These are phyloP conservation scores for Farysia itapuensis DNA, from an alignment of 1,284 basidiomycete species.

Conservation along the genomic window DNA sequence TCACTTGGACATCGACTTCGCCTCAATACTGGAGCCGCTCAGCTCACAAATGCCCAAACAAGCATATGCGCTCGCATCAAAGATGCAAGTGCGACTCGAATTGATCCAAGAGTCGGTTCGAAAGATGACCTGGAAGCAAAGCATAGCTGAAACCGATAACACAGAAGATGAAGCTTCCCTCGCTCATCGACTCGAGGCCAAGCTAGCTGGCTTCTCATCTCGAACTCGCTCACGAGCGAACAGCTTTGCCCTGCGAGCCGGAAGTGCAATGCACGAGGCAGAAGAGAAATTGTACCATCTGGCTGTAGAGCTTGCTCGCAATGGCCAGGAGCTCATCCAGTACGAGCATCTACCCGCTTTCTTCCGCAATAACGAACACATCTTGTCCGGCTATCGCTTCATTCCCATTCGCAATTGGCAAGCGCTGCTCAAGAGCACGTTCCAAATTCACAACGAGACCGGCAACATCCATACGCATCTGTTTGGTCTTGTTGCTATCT, in stretches of 20 bases:
- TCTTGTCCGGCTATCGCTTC: constrained; percentile 57
- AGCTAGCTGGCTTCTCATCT: constrained; percentile 17
- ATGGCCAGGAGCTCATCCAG: constrained; percentile 46
- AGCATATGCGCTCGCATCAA: constrained; percentile 27
- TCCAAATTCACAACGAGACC: constrained; percentile 59
- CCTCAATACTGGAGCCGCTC: constrained; percentile 28
- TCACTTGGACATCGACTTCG: constrained; percentile 30
- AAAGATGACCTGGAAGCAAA: constrained; percentile 41
- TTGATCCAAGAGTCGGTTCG: constrained; percentile 39
- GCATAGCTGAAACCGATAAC: constrained; percentile 6
- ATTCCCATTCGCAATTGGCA: constrained; percentile 51
- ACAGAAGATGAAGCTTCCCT: constrained; percentile 1
- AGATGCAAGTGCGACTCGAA: constrained; percentile 42
- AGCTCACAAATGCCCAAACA: constrained; percentile 21
- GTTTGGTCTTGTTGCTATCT: constrained; percentile 46
- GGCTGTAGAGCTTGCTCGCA: constrained; percentile 49
- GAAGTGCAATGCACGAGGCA: constrained; percentile 42
- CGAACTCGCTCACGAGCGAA: constrained; percentile 25
- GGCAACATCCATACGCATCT: constrained; percentile 59
- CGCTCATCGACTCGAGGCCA: constrained; percentile 24
- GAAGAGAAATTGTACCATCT: constrained; percentile 52
- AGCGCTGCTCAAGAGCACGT: constrained; percentile 48
- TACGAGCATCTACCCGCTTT: constrained; percentile 52
- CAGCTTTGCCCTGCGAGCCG: constrained; percentile 31
- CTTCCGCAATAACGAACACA: constrained; percentile 59